These are phyloP conservation scores for Colletotrichum cereale DNA, from an alignment of 2,329 filamentous ascomycete genomes.

Conservation along the genomic window DNA sequence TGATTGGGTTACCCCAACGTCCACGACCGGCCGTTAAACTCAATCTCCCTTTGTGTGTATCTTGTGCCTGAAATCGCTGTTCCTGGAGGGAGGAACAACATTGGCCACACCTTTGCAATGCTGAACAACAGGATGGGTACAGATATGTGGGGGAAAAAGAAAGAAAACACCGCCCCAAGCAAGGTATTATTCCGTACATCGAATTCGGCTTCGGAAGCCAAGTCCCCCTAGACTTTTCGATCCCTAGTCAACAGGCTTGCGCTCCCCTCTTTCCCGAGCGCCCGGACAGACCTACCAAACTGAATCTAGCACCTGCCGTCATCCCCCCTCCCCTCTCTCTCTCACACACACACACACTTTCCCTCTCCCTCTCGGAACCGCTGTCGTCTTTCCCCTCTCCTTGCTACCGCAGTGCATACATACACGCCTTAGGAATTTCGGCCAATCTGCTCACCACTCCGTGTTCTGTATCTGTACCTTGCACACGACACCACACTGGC, in stretches of 20 bases:
- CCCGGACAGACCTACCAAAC: conserved; percentile 21
- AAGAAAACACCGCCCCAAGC: background rate
- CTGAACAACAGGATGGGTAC: background rate
- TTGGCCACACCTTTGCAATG: background rate
- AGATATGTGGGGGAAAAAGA: background rate
- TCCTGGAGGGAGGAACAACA: background rate
- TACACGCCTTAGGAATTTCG: background rate
- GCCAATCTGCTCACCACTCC: conserved; percentile 26
- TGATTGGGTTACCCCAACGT: background rate
- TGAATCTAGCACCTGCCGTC: conserved; percentile 27
- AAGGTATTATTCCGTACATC: background rate
- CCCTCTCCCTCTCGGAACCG: background rate
- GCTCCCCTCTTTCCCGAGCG: conserved; percentile 33
- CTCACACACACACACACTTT: background rate
- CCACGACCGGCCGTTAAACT: background rate
- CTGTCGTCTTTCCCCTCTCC: background rate
- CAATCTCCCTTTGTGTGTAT: background rate
- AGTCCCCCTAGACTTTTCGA: background rate
- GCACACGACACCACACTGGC: conserved; percentile 22
- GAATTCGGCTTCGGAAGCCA: background rate
- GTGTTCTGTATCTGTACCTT: conserved; percentile 23
- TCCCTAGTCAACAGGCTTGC: conserved; percentile 11
- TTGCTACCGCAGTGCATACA: background rate
- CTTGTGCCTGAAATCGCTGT: background rate
- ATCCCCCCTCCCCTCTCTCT: conserved; percentile 20